Percentiles rank a stretch among this genome's conserved stretches.
phyloP scores from a whole-genome alignment of 495 filamentous ascomycete genomes.

The Podospora conica region DNA sequence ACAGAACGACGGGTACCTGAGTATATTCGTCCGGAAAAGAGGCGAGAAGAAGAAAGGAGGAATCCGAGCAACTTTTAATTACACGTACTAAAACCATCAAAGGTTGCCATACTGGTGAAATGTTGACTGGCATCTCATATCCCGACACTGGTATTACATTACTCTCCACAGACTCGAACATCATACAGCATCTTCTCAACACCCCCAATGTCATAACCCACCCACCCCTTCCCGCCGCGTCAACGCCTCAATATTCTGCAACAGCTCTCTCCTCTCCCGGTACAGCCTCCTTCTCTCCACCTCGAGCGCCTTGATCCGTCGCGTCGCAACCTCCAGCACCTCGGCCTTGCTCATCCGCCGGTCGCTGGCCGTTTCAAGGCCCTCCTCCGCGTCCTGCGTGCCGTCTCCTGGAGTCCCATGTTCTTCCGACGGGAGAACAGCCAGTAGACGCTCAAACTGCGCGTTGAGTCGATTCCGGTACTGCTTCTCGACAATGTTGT shows the following conservation, averaged over 20 bases:
- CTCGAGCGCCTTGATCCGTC: conserved; percentile 21
- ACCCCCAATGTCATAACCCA: not conserved
- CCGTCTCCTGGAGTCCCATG: not conserved
- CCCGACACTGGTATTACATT: not conserved
- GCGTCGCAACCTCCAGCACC: conserved; percentile 23
- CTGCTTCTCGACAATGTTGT: conserved; percentile 30
- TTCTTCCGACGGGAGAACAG: conserved; percentile 18
- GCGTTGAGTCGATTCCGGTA: conserved; percentile 27
- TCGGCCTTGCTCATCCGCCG: conserved; percentile 29
- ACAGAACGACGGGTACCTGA: too few species aligned
- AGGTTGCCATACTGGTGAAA: too few species aligned
- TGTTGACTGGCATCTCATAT: too few species aligned
- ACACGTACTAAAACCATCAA: too few species aligned
- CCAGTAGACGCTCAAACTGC: conserved; percentile 24
- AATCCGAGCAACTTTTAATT: too few species aligned
- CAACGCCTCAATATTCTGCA: conserved; percentile 16
- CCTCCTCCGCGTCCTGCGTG: not conserved
- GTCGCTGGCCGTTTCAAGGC: not conserved
- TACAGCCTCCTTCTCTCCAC: conserved; percentile 10
- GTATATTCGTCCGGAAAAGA: too few species aligned
- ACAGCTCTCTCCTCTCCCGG: conserved; percentile 12
- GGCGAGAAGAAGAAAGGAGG: too few species aligned
- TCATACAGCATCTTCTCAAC: not conserved
- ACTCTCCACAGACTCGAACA: not conserved
- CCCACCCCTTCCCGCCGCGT: not conserved